phyloP scores from a whole-genome alignment of 1,284 basidiomycete genomes.

The Clitocybe nebularis region DNA sequence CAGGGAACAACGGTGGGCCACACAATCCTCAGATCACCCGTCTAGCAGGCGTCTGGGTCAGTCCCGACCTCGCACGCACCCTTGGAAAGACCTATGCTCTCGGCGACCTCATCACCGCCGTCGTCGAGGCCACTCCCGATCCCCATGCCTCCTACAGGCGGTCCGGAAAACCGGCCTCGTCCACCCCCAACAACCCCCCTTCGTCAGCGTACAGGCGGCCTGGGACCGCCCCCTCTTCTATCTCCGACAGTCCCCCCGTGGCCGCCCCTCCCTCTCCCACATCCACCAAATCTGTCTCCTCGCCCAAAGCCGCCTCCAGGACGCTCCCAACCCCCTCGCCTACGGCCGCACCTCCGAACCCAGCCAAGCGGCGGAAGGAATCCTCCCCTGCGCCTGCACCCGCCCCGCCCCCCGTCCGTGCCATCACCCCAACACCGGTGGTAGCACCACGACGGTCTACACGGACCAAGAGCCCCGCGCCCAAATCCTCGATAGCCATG shows the following conservation, averaged over 20 bases:
- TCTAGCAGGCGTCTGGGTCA: conserved; percentile 90
- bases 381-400: conserved; percentile 42
- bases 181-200: conserved; percentile 30
- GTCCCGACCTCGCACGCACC: conserved; percentile 66
- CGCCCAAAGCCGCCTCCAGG: conserved; percentile 16
- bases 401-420: conserved; percentile 18
- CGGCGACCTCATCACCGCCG: conserved; percentile 54
- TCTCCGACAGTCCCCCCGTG: conserved; percentile 17
- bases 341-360: conserved; percentile 33
- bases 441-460: conserved; percentile 50
- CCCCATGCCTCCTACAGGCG: conserved; percentile 74
- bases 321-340: conserved; percentile 35
- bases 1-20: conserved; percentile 79
- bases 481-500: conserved; percentile 25
- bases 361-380: conserved; percentile 65
- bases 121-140: conserved; percentile 77
- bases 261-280: conserved; percentile 28
- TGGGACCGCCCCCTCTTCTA: conserved; percentile 11
- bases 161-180: conserved; percentile 41
- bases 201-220: too few species aligned
- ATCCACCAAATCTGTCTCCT: background rate
- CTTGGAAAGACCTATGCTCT: conserved; percentile 67
- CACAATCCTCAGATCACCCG: conserved; percentile 58
- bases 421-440: conserved; percentile 11
- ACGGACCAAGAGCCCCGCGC: conserved; percentile 52